Evolutionary conservation across 495 filamentous ascomycete species (phyloP).

Genomic region (Neurospora sp.): DNA sequence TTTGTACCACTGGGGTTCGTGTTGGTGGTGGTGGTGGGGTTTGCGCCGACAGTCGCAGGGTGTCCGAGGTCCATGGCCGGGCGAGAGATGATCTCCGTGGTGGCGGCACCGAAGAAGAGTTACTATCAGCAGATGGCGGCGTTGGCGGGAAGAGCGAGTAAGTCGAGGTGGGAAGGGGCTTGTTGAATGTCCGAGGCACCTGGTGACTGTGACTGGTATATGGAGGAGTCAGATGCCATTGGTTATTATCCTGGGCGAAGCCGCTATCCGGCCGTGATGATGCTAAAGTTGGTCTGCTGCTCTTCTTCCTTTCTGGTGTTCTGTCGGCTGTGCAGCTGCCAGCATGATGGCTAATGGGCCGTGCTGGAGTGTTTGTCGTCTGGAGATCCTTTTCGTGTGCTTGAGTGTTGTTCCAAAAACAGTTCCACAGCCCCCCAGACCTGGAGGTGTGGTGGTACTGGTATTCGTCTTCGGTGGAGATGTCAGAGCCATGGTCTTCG

Average conservation of each 20-base stretch:
- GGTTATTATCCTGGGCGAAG: neutral
- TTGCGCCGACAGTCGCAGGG: neutral
- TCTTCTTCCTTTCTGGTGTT: neutral
- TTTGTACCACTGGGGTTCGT: neutral
- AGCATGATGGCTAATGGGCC: neutral
- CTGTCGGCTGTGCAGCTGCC: neutral
- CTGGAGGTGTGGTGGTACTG: conserved; percentile 6
- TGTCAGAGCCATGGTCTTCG: conserved; percentile 20
- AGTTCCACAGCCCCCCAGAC: conserved; percentile 13
- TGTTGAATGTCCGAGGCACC: conserved; percentile 1
- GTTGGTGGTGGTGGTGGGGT: neutral
- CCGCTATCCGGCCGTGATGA: neutral
- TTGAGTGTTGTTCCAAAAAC: conserved; percentile 8
- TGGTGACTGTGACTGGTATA: conserved; percentile 1
- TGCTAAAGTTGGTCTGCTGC: neutral
- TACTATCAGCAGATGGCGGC: neutral
- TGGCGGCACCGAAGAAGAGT: neutral
- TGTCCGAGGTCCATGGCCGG: neutral
- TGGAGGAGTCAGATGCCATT: neutral
- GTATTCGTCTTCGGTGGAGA: conserved; percentile 20
- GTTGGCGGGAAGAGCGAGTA: conserved; percentile 21
- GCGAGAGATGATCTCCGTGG: neutral
- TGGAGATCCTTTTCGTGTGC: neutral
- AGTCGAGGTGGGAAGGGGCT: conserved; percentile 4
- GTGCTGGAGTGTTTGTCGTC: conserved; percentile 4